phyloP scores from a whole-genome alignment of 148 eudicot genomes.

The Selenicereus undatus region DNA sequence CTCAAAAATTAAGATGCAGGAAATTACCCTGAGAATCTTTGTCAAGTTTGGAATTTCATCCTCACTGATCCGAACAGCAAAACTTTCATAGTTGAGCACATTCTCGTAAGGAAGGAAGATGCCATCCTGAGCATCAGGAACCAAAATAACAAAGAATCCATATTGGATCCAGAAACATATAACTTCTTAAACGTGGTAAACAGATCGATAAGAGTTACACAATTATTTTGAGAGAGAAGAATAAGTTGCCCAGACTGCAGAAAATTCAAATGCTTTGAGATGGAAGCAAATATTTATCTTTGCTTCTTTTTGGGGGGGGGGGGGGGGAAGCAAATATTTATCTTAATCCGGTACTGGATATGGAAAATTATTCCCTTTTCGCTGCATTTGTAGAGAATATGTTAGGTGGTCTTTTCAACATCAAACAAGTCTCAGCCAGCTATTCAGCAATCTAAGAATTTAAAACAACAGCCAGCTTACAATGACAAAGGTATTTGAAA shows the following conservation, averaged over 20 bases:
- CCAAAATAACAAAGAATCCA: neutral
- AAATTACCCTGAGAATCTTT: constrained; percentile 62
- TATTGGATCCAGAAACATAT: neutral
- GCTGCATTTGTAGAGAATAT: neutral
- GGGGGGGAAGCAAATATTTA: neutral
- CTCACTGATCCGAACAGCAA: constrained; percentile 81
- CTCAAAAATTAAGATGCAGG: neutral
- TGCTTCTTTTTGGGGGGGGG: no score
- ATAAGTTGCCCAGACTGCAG: neutral
- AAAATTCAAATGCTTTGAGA: neutral
- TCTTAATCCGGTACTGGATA: neutral
- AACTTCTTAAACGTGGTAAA: no score
- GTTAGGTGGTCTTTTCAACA: neutral
- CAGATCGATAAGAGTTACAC: no score
- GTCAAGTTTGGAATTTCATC: constrained; percentile 83
- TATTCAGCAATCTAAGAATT: no score
- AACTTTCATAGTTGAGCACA: constrained; percentile 87
- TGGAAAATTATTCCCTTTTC: neutral
- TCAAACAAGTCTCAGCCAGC: neutral
- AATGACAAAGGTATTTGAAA: neutral
- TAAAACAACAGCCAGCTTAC: no score
- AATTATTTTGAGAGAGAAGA: no score
- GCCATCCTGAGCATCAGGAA: constrained; percentile 58
- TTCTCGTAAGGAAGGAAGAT: constrained; percentile 93
- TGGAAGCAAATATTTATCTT: constrained; percentile 1